phyloP scores from a whole-genome alignment of 2,329 filamentous ascomycete genomes.

The Fusarium buxicola region DNA sequence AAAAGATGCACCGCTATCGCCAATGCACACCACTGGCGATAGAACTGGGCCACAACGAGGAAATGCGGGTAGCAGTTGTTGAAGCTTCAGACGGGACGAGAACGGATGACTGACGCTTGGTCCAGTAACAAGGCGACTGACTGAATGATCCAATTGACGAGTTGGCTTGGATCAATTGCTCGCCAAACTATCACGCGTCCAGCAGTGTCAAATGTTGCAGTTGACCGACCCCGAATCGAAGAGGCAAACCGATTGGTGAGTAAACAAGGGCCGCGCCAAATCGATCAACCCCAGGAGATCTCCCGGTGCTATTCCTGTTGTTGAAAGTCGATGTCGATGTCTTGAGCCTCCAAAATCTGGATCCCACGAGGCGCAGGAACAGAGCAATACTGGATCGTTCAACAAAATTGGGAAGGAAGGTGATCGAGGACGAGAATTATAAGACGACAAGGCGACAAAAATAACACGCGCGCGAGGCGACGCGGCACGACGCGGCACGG shows the following conservation, averaged over 20 bases:
- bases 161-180: neutral
- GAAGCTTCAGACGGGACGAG: slow-evolving; percentile 8
- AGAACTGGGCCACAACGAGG: slow-evolving; percentile 1
- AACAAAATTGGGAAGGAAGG: slow-evolving; percentile 7
- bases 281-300: slow-evolving; percentile 19
- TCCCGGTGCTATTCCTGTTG: slow-evolving; percentile 30
- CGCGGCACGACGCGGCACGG: slow-evolving; percentile 24
- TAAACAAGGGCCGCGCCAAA: slow-evolving; percentile 35
- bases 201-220: neutral
- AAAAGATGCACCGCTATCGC: slow-evolving; percentile 32
- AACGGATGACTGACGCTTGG: slow-evolving; percentile 23
- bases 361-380: slow-evolving; percentile 2
- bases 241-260: slow-evolving; percentile 7
- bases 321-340: slow-evolving; percentile 15
- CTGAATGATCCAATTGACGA: neutral
- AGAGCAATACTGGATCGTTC: neutral
- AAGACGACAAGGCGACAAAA: slow-evolving; percentile 8
- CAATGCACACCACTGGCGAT: slow-evolving; percentile 30
- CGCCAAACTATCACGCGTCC: neutral
- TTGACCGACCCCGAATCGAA: neutral
- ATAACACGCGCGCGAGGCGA: slow-evolving; percentile 31
- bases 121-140: slow-evolving; percentile 4
- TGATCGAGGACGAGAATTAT: slow-evolving; percentile 5
- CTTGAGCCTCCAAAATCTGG: neutral
- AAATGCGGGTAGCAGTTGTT: slow-evolving; percentile 8